Evolutionary conservation across 2,329 filamentous ascomycete genomes (phyloP), one percentile per base, ranked within the genome.

Genomic region (Fusarium sp.): DNA sequence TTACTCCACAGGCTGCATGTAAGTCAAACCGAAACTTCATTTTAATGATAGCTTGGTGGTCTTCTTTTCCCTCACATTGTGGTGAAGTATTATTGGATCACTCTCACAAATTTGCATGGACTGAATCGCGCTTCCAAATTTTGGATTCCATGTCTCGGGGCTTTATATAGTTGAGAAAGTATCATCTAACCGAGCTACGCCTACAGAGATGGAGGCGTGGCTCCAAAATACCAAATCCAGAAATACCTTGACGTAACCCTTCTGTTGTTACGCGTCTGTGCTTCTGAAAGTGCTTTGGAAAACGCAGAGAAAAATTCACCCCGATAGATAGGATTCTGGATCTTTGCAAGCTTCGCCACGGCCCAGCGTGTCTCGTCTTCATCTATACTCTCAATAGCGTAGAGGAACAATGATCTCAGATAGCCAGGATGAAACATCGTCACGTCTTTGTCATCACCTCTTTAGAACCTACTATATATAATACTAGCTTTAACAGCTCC

Each of bases 181-280:
- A 30, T 30, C 27, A 10, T 30, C 27, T 2, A 30, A 30, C 18
- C 18, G 3, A 1, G 18, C 30, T 5, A 44, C 17, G 23, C 15
- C 35, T 53, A 40, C 10, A 40, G 1, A 1, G 53, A 59, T 20
- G 55, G 55, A 1, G 55, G 55, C 1, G 55, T 41, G 11, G 15
- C 38, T 20, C 55, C 55, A 23, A 59, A 59, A 14, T 59, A 59
- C 55, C 55, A 59, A 15, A 59, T 53, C 4, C 55, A 59, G 20
- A 59, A 59, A 59, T 59, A 59, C 4, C 55, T 40, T 5, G 55
- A 59, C 3, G 55, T 59, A 1, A 59, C 55, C n/a, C 55, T 37
- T 10, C 55, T 59, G 9, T 11, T 45, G 1, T 59, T 33, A 3
- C 35, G 2, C 1, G 18, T 23, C 26, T 59, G 55, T 41, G 55